phyloP scores from a whole-genome alignment of 2,329 filamentous ascomycete genomes.

The Arthrobotrys entomopaga region DNA sequence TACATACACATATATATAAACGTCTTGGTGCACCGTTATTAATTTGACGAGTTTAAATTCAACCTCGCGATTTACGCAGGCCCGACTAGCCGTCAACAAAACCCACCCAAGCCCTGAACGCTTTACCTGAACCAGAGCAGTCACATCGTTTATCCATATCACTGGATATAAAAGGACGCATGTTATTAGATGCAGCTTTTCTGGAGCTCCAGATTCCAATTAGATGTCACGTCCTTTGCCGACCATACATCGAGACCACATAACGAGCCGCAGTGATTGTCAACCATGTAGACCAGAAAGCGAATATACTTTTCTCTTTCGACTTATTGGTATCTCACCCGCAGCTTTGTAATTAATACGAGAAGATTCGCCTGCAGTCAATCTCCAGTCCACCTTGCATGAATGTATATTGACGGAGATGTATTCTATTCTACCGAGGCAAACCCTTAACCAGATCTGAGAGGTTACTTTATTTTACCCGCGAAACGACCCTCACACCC shows the following conservation, averaged over 20 bases:
- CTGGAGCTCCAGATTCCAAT: slow-evolving; percentile 2
- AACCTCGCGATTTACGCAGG: slow-evolving; percentile 17
- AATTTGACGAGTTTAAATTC: no score
- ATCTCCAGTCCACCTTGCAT: slow-evolving; percentile 7
- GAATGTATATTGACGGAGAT: not conserved
- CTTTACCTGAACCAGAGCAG: slow-evolving; percentile 40
- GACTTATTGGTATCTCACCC: not conserved
- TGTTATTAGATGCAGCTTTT: not conserved
- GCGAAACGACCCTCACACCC: slow-evolving; percentile 52
- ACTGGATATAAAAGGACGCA: not conserved
- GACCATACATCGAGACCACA: not conserved
- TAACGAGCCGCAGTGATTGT: not conserved
- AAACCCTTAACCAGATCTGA: slow-evolving; percentile 25
- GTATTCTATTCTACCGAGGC: slow-evolving; percentile 34
- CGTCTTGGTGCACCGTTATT: no score
- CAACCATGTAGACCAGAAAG: not conserved
- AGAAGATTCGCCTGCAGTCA: slow-evolving; percentile 1
- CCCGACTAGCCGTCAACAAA: slow-evolving; percentile 40
- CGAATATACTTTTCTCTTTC: slow-evolving; percentile 1
- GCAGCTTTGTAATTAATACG: slow-evolving; percentile 11
- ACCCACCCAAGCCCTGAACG: slow-evolving; percentile 4
- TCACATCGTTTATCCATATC: slow-evolving; percentile 13
- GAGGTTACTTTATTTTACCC: slow-evolving; percentile 36
- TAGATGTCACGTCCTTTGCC: slow-evolving; percentile 1
- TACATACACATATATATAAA: no score